Base-by-base conservation (phyloP, 2,329 filamentous ascomycete species). In the Domatiomyces globalis region DNA sequence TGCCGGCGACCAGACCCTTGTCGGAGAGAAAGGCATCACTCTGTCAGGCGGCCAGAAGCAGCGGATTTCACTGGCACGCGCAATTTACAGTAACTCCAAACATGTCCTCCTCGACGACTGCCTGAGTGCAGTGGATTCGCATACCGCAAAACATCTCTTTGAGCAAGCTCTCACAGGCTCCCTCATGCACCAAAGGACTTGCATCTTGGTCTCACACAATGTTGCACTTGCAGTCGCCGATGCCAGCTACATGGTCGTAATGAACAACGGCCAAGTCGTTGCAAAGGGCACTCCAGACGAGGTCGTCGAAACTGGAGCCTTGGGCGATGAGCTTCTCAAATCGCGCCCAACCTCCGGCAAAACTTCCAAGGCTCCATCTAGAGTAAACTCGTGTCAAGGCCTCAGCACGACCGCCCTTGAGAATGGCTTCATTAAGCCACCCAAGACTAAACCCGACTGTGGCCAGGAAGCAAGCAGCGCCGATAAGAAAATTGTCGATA, bases 81-180 rank as follows among this genome's bases (percentile, higher is more conserved):
- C 92, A 1, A 76, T 98, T n/a, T 98, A 98, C 69, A 95, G 87
- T 58, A 90, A 87, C 67, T 94, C 89, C 5, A 84, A 83, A 49
- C 90, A 96, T 66, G 71, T 98, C 15, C 77, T 98, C 9, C 76
- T 98, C 48, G 92, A 98, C 63, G 92, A 98, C 66, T 95, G 94
- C 57, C 76, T 98, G 44, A 95, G 89, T 63, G 92, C 92, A 25
- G 92, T 98, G 33, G 92, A 98, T 66, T 94, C 92, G 2, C 92
- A 98, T 62, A 96, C 92, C 0, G 89, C 89, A 1, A 94, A 95
- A 66, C 95, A 94, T 83, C 96, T 98, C 59, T 96, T 96, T 69
- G 85, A 84, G 64, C 85, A 95, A 67, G 94, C 89, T 54, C 83
- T 98, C 57, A 83, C 83, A 60, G 92, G 92, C 1, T 85, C 87